Base-by-base conservation (phyloP, 805 yeast genomes). In the Starmerella tilneyi region DNA sequence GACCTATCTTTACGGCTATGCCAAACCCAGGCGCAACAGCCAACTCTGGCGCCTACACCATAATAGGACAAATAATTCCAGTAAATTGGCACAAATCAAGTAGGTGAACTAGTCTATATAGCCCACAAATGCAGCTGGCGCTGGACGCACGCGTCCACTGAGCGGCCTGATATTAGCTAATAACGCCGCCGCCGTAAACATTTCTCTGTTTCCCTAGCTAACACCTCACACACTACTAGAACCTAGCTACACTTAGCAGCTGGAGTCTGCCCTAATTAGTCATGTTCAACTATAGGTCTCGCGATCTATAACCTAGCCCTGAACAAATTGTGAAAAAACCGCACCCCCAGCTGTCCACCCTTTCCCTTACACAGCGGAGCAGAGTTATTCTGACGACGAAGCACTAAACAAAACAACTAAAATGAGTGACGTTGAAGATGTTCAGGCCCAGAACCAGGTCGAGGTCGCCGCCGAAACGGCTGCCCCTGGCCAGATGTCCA, bases 391-490 rank as follows among this genome's bases (percentile, higher is more conserved):
- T 54, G 58, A 37, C 60, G 60, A 58, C 52, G 61, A 57, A 58
- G 60, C 59, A 50, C 2, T 40, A 26, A 28, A 36, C 22, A 22
- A 17, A 27, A 26, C 27, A 34, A 21, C 30, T 24, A 49, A 52
- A 53, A 58, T 58, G 96, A 86, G 95, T 77, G 96, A 86, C 83
- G 79, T 79, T 74, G 96, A 88, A 81, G 89, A 80, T 73, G 78
- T 70, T 63, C 59, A 59, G 51, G 35, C 38, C 28, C 41, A 46
- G 42, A 49, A 43, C 52, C 84, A 80, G 70, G 88, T 75, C 69
- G 85, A 78, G 72, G 80, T 71, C 60, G 79, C 75, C 66, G 78
- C 71, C 61, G 40, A 34, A 69, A 81, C 79, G 68, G 88, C 85
- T 72, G 76, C 79, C 65, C 71, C 88, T 65, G 84, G 85, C 57